phyloP scores from a whole-genome alignment of 2,329 filamentous ascomycete genomes.

The Penicillium occitanis region DNA sequence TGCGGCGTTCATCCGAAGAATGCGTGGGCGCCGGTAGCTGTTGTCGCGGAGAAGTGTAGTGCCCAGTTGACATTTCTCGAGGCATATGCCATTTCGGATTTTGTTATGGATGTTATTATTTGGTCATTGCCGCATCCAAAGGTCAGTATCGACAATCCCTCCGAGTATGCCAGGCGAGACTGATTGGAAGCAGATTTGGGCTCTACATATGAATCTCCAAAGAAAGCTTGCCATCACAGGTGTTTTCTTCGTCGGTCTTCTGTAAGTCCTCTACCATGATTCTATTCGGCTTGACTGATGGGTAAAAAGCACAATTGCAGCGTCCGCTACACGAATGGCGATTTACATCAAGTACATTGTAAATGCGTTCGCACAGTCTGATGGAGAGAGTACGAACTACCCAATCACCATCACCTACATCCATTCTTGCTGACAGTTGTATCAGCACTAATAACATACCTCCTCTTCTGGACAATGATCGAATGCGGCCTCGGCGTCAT shows the following conservation, averaged over 20 bases:
- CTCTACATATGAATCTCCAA: background rate
- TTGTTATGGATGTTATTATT: background rate
- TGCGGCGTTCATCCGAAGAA: background rate
- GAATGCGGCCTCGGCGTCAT: background rate
- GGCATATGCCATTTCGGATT: background rate
- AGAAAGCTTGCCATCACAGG: background rate
- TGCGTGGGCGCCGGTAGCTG: conserved; percentile 2
- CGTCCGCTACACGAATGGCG: background rate
- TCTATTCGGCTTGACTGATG: background rate
- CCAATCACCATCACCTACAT: too few relatives aligned
- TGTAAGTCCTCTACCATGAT: background rate
- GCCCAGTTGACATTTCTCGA: background rate
- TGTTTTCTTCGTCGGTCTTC: background rate
- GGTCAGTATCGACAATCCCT: background rate
- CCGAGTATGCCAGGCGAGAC: background rate
- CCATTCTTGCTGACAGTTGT: background rate
- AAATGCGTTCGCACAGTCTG: background rate
- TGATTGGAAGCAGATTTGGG: background rate
- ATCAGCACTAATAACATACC: background rate
- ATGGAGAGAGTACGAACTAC: background rate
- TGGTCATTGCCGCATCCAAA: background rate
- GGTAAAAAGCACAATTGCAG: background rate
- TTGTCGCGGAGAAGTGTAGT: conserved; percentile 3
- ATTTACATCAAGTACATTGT: background rate
- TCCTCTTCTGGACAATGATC: background rate